Base-by-base conservation (phyloP, 2,329 filamentous ascomycete species). In the Mycosphaerelloides madeirae region DNA sequence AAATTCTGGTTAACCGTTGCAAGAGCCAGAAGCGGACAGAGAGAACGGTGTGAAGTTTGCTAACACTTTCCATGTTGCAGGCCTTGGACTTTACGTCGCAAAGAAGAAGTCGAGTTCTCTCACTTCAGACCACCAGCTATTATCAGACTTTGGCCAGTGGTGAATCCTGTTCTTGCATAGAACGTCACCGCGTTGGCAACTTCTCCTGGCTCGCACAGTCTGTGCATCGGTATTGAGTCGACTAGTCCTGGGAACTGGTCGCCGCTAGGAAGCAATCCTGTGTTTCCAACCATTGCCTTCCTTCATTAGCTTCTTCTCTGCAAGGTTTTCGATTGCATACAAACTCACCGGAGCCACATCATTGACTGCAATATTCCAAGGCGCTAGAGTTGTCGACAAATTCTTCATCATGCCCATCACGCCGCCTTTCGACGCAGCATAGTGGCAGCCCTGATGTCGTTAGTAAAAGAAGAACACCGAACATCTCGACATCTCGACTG, bases 361-460 rank as follows among this genome's bases (percentile, higher is more conserved):
- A 47, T 84, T 84, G 44, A 83, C 78, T 12, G 79, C 81, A 53
- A 84, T 80, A 25, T 80, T 79, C 53, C 72, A 73, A 43, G 74
- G 70, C 2, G 78, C 80, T 16, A 83, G 71, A 35, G 78, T 77
- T 1, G 70, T 73, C 1, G 80, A 73, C 22, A 84, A 68, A 50
- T 83, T 84, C 58, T 75, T 78, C 76, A 83, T 82, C 76, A 84
- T 78, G 2, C 77, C 77, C 3, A 75, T 78, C 49, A 83, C 58
- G 2, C 80, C 81, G 28, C 50, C 56, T 20, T 59, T 58, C 1
- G 53, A 58, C 15, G 57, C 55, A 19, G 56, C 54, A 34, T 58
- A 58, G 42, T 61, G 55, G 36, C 52, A 58, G 16, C 55, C 53
- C 45, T 52, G 37, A 25, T 14, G 2, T 6, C 12, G 29, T 51